These are phyloP conservation scores for Diaporthe sp. DNA, from an alignment of 2,329 filamentous ascomycete genomes.

Conservation along the genomic window DNA sequence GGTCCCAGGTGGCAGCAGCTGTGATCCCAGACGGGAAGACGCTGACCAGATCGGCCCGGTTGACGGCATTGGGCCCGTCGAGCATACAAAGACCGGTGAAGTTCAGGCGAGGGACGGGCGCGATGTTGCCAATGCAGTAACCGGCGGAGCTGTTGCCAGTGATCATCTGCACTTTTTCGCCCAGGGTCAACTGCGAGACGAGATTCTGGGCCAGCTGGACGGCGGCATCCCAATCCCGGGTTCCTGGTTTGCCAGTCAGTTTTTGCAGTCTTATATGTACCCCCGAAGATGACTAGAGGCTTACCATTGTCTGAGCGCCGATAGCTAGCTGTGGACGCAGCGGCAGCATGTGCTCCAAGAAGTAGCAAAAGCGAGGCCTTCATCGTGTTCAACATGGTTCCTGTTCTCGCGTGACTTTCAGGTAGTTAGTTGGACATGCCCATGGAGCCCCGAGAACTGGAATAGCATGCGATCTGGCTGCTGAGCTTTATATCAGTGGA, in stretches of 20 bases:
- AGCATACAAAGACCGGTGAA: conserved; percentile 15
- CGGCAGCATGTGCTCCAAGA: neutral
- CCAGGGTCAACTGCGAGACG: conserved; percentile 21
- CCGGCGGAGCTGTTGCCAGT: neutral
- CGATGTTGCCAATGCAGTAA: conserved; percentile 13
- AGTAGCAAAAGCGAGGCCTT: neutral
- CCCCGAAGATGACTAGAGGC: no score
- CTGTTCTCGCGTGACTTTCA: neutral
- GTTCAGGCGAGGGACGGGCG: neutral
- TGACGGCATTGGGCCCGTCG: conserved; percentile 11
- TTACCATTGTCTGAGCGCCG: neutral
- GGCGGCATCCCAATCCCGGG: conserved; percentile 13
- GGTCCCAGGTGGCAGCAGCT: conserved; percentile 84
- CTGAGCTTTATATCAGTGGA: neutral
- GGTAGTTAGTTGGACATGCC: no score
- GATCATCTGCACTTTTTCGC: conserved; percentile 14
- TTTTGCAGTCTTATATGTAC: neutral
- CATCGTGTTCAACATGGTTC: neutral
- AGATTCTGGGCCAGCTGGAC: neutral
- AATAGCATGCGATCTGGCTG: neutral
- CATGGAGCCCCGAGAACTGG: no score
- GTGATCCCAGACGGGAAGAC: conserved; percentile 86
- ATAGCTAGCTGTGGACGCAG: neutral
- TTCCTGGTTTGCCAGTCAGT: neutral
- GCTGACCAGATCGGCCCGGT: conserved; percentile 59